A percentile compares a stretch with the other conserved stretches of the same genome.
phyloP scores from a whole-genome alignment of 176 grass and related monocot species.

The Canna indica region DNA sequence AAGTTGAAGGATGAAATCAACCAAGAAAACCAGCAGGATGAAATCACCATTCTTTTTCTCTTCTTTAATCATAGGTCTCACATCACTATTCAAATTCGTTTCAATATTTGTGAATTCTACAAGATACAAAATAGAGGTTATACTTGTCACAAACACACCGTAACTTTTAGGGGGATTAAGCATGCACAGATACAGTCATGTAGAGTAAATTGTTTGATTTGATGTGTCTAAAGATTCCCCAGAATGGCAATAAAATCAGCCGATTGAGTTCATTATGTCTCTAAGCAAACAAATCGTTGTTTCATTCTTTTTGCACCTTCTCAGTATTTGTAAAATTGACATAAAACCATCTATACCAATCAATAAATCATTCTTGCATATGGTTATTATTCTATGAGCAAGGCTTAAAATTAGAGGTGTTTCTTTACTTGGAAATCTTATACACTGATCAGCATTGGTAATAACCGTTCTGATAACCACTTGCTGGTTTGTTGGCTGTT shows the following conservation, averaged over 20 bases:
- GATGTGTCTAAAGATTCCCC: neutral
- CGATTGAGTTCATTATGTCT: too few species aligned
- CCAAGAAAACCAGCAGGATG: conserved; percentile 11
- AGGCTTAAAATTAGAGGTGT: too few species aligned
- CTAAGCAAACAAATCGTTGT: too few species aligned
- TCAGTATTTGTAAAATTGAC: too few species aligned
- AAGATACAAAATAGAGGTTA: neutral
- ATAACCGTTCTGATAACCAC: too few species aligned
- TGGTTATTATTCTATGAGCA: too few species aligned
- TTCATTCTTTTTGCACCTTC: too few species aligned
- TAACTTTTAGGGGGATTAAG: neutral
- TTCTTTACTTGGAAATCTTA: too few species aligned
- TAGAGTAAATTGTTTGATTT: neutral
- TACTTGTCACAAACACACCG: neutral
- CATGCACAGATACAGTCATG: neutral
- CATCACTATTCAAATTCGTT: neutral
- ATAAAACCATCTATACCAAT: neutral
- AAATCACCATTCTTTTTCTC: neutral
- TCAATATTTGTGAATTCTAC: neutral
- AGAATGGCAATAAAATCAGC: neutral
- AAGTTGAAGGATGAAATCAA: conserved; percentile 35
- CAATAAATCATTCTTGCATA: too few species aligned
- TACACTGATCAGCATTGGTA: too few species aligned
- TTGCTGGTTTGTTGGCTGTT: too few species aligned
- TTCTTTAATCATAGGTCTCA: neutral